These are phyloP conservation scores for Encephalitozoon romaleae DNA, from an alignment of 371 early-diverging fungal genomes.

Conservation along the genomic window DNA sequence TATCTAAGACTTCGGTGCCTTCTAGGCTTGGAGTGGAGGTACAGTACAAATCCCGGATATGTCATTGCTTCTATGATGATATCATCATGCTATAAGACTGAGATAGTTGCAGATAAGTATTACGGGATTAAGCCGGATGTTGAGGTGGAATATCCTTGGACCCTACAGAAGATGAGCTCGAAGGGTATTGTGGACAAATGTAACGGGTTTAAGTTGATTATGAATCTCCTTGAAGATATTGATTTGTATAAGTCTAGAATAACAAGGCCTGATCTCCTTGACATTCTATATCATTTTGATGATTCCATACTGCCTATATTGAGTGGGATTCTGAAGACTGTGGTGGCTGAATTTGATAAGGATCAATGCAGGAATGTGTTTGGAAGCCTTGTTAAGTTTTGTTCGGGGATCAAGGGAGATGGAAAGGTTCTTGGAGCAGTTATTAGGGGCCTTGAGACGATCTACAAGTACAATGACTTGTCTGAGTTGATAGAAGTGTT, in stretches of 20 bases:
- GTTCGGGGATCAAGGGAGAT: not conserved
- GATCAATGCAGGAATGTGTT: not conserved
- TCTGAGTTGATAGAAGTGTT: not conserved
- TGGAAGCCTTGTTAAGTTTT: not conserved
- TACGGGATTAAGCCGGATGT: no score
- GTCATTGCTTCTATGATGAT: not conserved
- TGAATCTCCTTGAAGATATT: not conserved
- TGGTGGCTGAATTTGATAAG: not conserved
- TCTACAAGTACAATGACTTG: not conserved
- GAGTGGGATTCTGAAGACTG: not conserved
- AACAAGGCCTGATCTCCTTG: not conserved
- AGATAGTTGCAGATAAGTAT: not conserved
- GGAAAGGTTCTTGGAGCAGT: not conserved
- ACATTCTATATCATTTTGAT: not conserved
- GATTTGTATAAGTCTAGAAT: not conserved
- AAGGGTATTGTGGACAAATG: not conserved
- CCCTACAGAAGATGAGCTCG: not conserved
- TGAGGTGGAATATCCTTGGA: not conserved
- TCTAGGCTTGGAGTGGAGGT: not conserved
- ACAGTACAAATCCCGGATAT: not conserved
- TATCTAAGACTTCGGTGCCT: not conserved
- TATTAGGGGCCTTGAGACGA: not conserved
- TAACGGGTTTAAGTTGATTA: not conserved
- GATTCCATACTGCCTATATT: not conserved
- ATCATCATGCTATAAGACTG: not conserved